These are phyloP conservation scores for Eleusine coracana DNA, from an alignment of 176 grass and related monocot genomes.

Conservation along the genomic window DNA sequence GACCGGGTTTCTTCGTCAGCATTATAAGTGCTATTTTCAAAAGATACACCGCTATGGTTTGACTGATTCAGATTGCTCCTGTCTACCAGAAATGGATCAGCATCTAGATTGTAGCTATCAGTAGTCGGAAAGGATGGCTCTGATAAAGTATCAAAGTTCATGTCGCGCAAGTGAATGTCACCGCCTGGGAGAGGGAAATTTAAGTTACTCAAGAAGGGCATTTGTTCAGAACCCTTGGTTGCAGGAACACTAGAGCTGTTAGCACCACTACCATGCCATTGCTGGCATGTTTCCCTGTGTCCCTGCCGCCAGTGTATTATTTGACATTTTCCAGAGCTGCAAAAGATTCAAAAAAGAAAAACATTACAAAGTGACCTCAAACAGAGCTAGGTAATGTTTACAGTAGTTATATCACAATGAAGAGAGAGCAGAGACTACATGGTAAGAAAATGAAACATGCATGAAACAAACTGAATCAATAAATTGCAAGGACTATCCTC, in stretches of 20 bases:
- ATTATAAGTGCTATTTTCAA: constrained; percentile 39
- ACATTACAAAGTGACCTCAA: not conserved
- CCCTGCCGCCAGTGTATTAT: constrained; percentile 96
- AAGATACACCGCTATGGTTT: constrained; percentile 49
- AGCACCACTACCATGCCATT: constrained; percentile 53
- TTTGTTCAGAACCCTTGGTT: constrained; percentile 56
- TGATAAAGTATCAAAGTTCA: constrained; percentile 60
- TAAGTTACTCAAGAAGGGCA: constrained; percentile 68
- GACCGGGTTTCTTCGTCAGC: constrained; percentile 42
- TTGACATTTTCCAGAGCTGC: constrained; percentile 98
- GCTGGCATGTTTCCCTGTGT: constrained; percentile 86
- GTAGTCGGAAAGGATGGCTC: constrained; percentile 52
- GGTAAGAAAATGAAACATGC: constrained; percentile 2
- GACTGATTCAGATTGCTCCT: constrained; percentile 52
- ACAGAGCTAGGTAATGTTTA: not conserved
- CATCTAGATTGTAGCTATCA: constrained; percentile 48
- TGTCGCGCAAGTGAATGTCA: constrained; percentile 55
- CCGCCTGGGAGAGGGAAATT: constrained; percentile 71
- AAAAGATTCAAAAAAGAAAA: constrained; percentile 31
- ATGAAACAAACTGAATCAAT: constrained; percentile 30
- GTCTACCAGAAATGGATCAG: constrained; percentile 42
- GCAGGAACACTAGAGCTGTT: constrained; percentile 45
- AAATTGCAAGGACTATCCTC: not conserved
- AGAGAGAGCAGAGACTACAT: not conserved
- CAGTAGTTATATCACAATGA: constrained; percentile 14